phyloP scores from a whole-genome alignment of 768 basidiomycete genomes.

The Candolleomyces aberdarensis region DNA sequence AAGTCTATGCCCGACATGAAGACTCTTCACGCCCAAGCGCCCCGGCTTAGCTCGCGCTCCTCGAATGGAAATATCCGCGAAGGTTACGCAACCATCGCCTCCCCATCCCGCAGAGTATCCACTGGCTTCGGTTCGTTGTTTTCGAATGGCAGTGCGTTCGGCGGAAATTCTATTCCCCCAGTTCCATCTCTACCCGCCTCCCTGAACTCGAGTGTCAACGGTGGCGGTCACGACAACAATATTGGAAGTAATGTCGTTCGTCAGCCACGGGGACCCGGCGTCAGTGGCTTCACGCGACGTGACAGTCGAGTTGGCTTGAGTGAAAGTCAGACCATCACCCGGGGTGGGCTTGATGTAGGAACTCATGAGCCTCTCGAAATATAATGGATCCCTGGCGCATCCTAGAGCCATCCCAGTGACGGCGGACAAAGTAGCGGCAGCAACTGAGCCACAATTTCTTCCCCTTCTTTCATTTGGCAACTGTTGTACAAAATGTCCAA shows the following conservation, averaged over 20 bases:
- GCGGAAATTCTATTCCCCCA: conserved; percentile 56
- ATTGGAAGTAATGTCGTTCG: conserved; percentile 58
- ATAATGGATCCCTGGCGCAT: conserved; percentile 46
- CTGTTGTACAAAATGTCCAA: neutral
- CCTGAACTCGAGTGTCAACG: conserved; percentile 46
- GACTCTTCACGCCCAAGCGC: conserved; percentile 75
- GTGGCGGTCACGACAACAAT: conserved; percentile 38
- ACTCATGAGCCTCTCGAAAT: conserved; percentile 87
- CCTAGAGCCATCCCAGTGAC: conserved; percentile 44
- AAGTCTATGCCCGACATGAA: conserved; percentile 99
- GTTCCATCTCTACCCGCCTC: conserved; percentile 73
- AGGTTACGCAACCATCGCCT: conserved; percentile 84
- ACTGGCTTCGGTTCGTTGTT: conserved; percentile 72
- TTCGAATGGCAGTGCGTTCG: conserved; percentile 48
- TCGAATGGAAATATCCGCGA: conserved; percentile 88
- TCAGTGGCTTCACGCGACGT: conserved; percentile 68
- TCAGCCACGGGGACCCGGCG: conserved; percentile 83
- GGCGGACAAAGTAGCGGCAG: conserved; percentile 29
- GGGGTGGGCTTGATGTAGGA: conserved; percentile 78
- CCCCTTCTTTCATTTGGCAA: neutral
- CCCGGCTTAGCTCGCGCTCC: conserved; percentile 73
- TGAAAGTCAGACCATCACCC: conserved; percentile 41
- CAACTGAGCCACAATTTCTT: neutral
- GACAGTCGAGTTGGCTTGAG: conserved; percentile 52
- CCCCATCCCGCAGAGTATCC: conserved; percentile 75